A percentile compares a stretch with the other conserved stretches of the same genome.
Evolutionary conservation across 768 basidiomycete species (phyloP).

Genomic region (Boletus rex-veris): DNA sequence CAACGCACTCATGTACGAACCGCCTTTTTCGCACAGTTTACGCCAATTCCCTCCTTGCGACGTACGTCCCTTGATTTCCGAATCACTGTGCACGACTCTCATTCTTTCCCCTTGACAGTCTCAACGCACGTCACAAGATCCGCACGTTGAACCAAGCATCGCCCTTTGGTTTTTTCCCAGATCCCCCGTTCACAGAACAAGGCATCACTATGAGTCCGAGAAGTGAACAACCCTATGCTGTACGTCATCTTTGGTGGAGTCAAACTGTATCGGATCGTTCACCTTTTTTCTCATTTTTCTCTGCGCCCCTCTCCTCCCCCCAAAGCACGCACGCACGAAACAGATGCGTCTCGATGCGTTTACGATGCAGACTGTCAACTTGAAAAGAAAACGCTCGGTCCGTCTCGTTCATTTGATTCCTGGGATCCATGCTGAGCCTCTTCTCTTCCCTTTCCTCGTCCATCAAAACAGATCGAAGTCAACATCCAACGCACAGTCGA

Average conservation of each 20-base stretch:
- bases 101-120: slow-evolving; percentile 4
- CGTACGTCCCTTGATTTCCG: slow-evolving; percentile 9
- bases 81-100: neutral
- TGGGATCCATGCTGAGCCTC: too few species aligned
- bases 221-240: neutral
- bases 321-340: neutral
- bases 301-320: too few species aligned
- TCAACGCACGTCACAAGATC: slow-evolving; percentile 20
- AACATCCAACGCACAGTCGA: slow-evolving; percentile 15
- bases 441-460: neutral
- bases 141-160: neutral
- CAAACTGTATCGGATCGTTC: neutral
- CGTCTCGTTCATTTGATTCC: neutral
- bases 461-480: slow-evolving; percentile 15
- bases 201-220: neutral
- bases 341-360: slow-evolving; percentile 6
- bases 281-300: neutral
- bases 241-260: neutral
- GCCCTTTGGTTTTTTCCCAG: slow-evolving; percentile 2
- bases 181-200: neutral
- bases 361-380: neutral
- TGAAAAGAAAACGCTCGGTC: slow-evolving; percentile 7
- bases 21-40: slow-evolving; percentile 9
- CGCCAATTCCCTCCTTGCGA: slow-evolving; percentile 27
- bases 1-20: neutral